A percentile compares a stretch with the other conserved stretches of the same genome.
Conservation (phyloP, 2,329 filamentous ascomycete species). For the Emergomyces orientalis region DNA sequence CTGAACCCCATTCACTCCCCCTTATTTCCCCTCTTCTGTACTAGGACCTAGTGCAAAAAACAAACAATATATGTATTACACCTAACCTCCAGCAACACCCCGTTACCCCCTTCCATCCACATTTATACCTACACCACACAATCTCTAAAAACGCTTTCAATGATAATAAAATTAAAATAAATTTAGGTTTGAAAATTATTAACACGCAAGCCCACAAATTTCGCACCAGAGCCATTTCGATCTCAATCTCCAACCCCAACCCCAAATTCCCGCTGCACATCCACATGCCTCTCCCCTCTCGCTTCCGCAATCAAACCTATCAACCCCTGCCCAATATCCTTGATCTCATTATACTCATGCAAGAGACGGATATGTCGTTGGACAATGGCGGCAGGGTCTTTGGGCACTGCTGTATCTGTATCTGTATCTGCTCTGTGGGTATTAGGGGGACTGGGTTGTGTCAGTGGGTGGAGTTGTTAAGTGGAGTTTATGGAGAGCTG, state of each 20-base stretch:
- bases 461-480: neutral
- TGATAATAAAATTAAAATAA: neutral
- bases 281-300: slow-evolving; percentile 46
- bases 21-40: neutral
- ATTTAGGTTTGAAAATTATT: neutral
- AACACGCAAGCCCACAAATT: neutral
- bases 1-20: too few species aligned
- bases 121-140: neutral
- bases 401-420: slow-evolving; percentile 15
- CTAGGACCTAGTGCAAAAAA: neutral
- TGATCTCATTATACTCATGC: slow-evolving; percentile 62
- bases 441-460: slow-evolving; percentile 12
- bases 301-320: slow-evolving; percentile 59
- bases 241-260: slow-evolving; percentile 29
- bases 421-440: neutral
- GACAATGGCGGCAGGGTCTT: slow-evolving; percentile 45
- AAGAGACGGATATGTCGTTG: slow-evolving; percentile 55
- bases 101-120: neutral
- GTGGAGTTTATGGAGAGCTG: neutral
- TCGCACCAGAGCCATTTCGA: too few species aligned
- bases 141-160: neutral
- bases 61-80: neutral
- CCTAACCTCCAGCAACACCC: neutral
- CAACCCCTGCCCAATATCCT: slow-evolving; percentile 57
- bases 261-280: slow-evolving; percentile 35